Base-by-base conservation (phyloP, 495 filamentous ascomycete genomes). In the Neurospora tetrasperma region DNA sequence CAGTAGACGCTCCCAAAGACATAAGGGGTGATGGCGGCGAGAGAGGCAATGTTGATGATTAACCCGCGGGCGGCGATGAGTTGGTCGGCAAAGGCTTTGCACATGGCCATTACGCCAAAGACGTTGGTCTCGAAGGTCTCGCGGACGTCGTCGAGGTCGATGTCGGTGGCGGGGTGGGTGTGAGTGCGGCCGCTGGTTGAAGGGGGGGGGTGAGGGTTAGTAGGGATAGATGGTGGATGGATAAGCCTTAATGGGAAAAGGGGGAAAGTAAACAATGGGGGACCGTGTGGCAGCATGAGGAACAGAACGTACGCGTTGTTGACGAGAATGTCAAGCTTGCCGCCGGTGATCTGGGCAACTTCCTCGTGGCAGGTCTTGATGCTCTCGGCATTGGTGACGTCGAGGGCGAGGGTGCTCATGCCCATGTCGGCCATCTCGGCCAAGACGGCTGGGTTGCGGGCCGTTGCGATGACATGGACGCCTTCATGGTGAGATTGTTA, bases 101-200 rank as follows among this genome's bases (percentile, higher is more conserved):
- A 85, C 74, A 88, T 84, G 69, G 80, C 79, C 78, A 90, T 82
- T 35, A 85, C 79, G 31, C 86, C 86, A 80, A 89, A 90, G 43
- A 90, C 86, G 76, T 92, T 92, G 41, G 88, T 85, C 70, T 91
- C 89, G 69, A 88, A 90, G 0, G 89, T 84, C 69, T 79, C 75
- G 73, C 83, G 87, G 1, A 87, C 87, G 40, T 84, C 82, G 5
- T 85, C 78, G 0, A 89, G 71, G 41, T 83, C 78, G 31, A 85
- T 81, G 73, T 90, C 89, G 5, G 88, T 80, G 6, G 84, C 82
- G 0, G 89, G 89, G 71, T 82, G 81, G 7, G 86, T 85, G 73
- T 85, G 82, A 12, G 80, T 83, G 62, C 81, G 83, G 38, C 89
- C 89, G 20, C 84, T 85, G 1, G 1, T 43, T 2, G n/a, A 18